These are phyloP conservation scores for Cymbomonas tetramitiformis DNA, from an alignment of 139 green algal species.

Conservation along the genomic window DNA sequence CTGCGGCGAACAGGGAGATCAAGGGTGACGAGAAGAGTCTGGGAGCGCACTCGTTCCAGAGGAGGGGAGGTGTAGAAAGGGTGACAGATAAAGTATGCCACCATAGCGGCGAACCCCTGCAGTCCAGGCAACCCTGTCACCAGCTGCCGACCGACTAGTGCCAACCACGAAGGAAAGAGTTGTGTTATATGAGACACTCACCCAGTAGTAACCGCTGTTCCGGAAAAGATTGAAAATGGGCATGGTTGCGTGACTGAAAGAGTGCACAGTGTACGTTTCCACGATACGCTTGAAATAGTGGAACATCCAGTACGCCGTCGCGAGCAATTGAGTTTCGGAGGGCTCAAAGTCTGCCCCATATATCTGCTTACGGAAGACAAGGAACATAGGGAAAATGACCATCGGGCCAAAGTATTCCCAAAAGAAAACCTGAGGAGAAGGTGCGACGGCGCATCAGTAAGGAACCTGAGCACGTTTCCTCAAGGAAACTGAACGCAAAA, in stretches of 20 bases:
- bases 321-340: constrained; percentile 53
- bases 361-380: constrained; percentile 48
- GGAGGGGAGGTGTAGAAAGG: constrained; percentile 66
- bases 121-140: too few species aligned
- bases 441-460: too few species aligned
- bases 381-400: constrained; percentile 83
- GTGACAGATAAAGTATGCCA: constrained; percentile 96
- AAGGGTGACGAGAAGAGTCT: neutral
- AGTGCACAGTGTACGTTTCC: constrained; percentile 89
- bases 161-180: too few species aligned
- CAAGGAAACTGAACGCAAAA: too few species aligned
- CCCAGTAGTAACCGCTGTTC: constrained; percentile 95
- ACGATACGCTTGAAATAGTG: constrained; percentile 91
- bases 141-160: too few species aligned
- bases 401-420: constrained; percentile 93
- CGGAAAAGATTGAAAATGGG: constrained; percentile 83
- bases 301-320: constrained; percentile 71
- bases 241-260: constrained; percentile 74
- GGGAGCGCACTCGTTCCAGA: neutral
- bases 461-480: too few species aligned
- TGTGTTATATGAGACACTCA: too few species aligned
- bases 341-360: neutral
- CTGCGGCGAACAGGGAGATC: constrained; percentile 25
- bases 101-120: constrained; percentile 63
- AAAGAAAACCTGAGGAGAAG: too few species aligned